These are phyloP conservation scores for peach (Prunus persica) DNA, from an alignment of 306 rosid genomes.

Conservation along the genomic window Prunus_persica_NCBIv2 NC_034009.1:28666001-28666500, in stretches of 20 bases:
- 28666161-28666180: background rate
- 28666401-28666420: conserved; percentile 62
- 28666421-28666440: conserved; percentile 88
- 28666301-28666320: background rate
- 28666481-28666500: conserved; percentile 25
- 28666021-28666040: conserved; percentile 1
- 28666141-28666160: background rate
- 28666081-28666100: background rate
- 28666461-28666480: conserved; percentile 82
- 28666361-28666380: background rate
- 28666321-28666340: background rate
- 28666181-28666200: background rate
- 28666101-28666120: background rate
- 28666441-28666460: conserved; percentile 77
- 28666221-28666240: background rate
- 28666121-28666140: background rate
- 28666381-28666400: background rate
- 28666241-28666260: background rate
- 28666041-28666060: background rate
- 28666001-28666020: background rate
- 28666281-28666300: background rate
- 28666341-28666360: background rate
- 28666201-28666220: background rate
- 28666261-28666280: background rate
- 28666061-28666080: background rate